A percentile compares a stretch with the other conserved stretches of the same genome.
phyloP scores from a whole-genome alignment of 768 basidiomycete genomes.

The Amanita muscaria region DNA sequence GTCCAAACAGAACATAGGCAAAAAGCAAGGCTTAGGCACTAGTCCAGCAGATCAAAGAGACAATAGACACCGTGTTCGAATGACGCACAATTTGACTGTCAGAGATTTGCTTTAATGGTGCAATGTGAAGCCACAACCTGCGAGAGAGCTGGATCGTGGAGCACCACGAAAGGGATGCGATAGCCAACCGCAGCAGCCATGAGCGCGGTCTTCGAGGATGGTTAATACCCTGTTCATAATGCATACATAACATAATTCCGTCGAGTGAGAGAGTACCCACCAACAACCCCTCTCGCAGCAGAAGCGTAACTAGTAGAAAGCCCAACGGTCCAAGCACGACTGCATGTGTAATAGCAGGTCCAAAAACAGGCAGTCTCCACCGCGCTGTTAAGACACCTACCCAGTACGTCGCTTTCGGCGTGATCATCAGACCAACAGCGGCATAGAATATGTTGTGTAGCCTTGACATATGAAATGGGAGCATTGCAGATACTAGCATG shows the following conservation, averaged over 20 bases:
- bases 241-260: neutral
- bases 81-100: conserved; percentile 33
- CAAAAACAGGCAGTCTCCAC: conserved; percentile 40
- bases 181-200: conserved; percentile 16
- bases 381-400: conserved; percentile 51
- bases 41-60: neutral
- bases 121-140: conserved; percentile 22
- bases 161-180: conserved; percentile 20
- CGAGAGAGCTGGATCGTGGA: conserved; percentile 19
- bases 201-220: conserved; percentile 7
- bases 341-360: conserved; percentile 52
- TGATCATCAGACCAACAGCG: conserved; percentile 31
- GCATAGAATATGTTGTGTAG: conserved; percentile 27
- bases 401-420: conserved; percentile 65
- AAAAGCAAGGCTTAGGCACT: conserved; percentile 26
- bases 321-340: conserved; percentile 48
- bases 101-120: conserved; percentile 22
- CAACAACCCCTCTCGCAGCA: conserved; percentile 19
- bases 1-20: conserved; percentile 24
- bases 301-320: conserved; percentile 39
- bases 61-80: conserved; percentile 4
- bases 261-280: conserved; percentile 10
- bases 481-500: conserved; percentile 28
- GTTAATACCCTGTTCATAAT: conserved; percentile 4
- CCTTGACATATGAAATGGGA: conserved; percentile 28